Conservation (phyloP, 352 stramenopile genomes). For the Globisporangium viniferum region DNA sequence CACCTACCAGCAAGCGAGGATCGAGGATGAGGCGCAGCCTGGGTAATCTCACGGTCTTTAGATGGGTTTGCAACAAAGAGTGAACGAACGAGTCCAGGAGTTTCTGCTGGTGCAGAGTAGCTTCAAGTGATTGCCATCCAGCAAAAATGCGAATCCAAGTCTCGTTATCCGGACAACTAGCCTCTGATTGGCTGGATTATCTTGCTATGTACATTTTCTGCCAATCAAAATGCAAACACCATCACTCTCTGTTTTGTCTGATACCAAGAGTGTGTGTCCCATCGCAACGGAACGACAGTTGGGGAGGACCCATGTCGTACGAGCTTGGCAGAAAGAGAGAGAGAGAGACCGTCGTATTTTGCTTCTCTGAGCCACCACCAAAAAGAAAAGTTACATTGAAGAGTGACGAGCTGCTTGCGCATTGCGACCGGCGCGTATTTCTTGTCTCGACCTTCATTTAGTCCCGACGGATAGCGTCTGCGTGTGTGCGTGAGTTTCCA, state of each 20-base stretch:
- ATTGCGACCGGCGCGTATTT: background rate
- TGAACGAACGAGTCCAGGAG: no score
- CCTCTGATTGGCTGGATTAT: background rate
- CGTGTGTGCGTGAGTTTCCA: background rate
- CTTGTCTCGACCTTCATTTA: background rate
- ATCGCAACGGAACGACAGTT: background rate
- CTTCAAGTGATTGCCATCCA: slow-evolving; percentile 1
- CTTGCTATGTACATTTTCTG: background rate
- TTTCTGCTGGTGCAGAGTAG: background rate
- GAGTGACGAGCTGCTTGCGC: background rate
- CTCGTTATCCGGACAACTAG: background rate
- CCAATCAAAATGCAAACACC: background rate
- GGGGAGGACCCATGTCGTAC: background rate
- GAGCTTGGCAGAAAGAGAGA: background rate
- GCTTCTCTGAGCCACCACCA: background rate
- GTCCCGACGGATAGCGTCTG: background rate
- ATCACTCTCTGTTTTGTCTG: background rate
- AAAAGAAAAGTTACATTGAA: background rate
- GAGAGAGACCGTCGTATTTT: background rate
- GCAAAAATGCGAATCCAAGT: background rate
- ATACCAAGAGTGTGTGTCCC: background rate
- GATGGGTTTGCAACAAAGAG: background rate
- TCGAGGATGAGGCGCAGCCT: background rate
- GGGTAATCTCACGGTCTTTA: no score
- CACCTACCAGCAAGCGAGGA: background rate